Base-by-base conservation (phyloP, 2,329 filamentous ascomycete species). In the Seiridium cupressi region DNA sequence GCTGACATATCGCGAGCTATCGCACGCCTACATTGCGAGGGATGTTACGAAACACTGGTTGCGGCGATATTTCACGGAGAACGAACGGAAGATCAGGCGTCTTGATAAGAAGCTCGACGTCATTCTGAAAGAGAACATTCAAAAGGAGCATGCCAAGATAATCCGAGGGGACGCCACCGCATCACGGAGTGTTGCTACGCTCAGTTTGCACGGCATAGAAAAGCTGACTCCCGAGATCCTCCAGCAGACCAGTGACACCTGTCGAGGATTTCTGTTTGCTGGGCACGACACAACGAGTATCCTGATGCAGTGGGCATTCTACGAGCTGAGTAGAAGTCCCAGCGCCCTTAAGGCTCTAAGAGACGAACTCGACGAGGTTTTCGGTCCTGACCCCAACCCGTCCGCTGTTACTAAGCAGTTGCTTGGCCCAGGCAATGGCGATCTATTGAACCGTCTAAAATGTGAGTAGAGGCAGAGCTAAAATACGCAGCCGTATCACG, bases 211-310 rank as follows among this genome's bases (percentile, higher is more conserved):
- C 10, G 62, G 58, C 10, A 58, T 58, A 4, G 38, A 53, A 13
- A 55, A 44, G 2, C 49, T 66, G 7, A 65, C 59, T 1, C 54
- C 61, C 1, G 31, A 64, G 11, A 57, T 60, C 1, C 38, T 66
- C 1, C 60, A 63, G 13, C 58, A 60, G 32, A 63, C 63, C 1
- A 63, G 60, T 7, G 65, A 66, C 40, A 64, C 66, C 26, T 49
- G 65, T 2, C 60, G 55, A 2, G 66, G 56, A 6, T 65, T 68
- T 40, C 60, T 68, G 4, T 63, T 68, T 7, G 63, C 65, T 7
- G 65, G 65, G 4, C 65, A 66, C 32, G 63, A 68, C 38, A 65
- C 64, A 8, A 65, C 61, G 1, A 64, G 58, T 26, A 62, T 51
- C 6, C 51, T 53, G 13, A 18, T 66, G 8, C 34, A 59, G 9